Base-by-base conservation (phyloP, 805 yeast genomes). In the Metschnikowia colocasiae region DNA sequence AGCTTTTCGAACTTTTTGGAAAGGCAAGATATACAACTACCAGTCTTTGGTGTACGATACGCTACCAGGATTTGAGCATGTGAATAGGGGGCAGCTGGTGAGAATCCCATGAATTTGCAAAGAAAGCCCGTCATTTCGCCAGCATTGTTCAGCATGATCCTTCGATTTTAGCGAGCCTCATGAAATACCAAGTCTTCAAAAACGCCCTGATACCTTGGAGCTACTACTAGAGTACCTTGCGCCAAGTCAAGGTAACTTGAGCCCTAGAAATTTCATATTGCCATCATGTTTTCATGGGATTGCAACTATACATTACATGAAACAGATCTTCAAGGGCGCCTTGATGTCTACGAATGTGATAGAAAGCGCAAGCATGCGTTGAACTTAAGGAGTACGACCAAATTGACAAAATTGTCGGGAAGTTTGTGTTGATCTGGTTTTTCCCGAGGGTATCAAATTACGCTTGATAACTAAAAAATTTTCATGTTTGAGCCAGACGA, bases 321-420 rank as follows among this genome's bases (percentile, higher is more conserved):
- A 6, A 12, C 19, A n/a, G 9, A n/a, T n/a, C 13, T n/a, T 7
- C 33, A 27, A 19, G 42, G 34, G 9, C 19, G 9, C 33, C 18
- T 31, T 55, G 3, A 51, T 65, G 3, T 47, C 56, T 13, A 41
- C 54, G 9, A 51, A 55, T 4, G 51, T 63, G 1, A 50, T 71
- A 4, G 61, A 63, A 34, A 32, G 45, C 5, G 62, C 69, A 0
- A 65, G 62, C 59, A 1, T 68, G 73, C 43, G 56, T 64, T 13
- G 53, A 59, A 12, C 49, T 66, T n/a, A 45, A 59, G 7, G 55
- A 59, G 41, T 62, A 49, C 47, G 62, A 60, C 23, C 59, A 62
- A 41, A 56, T 71, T 30, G 75, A 71, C 49, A 48, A 56, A n/a
- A 47, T 71, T 15, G 52, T 68, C 40, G 63, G 59, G 46, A 71